Evolutionary conservation across 164 flowering plant species (phyloP), one percentile per base, ranked within the genome.

Genomic region (Dillenia suffruticosa): DNA sequence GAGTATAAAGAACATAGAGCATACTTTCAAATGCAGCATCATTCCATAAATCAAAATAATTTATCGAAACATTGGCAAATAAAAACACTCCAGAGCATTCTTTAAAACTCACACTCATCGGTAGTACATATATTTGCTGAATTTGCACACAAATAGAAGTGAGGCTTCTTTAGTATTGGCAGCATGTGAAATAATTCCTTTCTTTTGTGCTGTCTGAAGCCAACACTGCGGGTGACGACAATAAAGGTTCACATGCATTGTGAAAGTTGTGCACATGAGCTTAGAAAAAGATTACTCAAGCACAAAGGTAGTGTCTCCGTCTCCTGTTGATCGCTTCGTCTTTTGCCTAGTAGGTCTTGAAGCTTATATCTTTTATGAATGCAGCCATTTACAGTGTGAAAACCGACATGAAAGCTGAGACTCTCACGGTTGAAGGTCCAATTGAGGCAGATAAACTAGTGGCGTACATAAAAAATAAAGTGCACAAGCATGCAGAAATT

Each of bases 401-500:
- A 44, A 75, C 81, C 0, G 88, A 86, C 69, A 67, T 71, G 12
- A 75, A 90, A 69, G 77, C 87, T 16, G 83, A 87, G 32, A 86
- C 76, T 54, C 52, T 88, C 15, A 72, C 71, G 3, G 70, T 88
- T 12, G 82, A 85, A 59, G 94, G 96, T 64, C 79, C 68, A 44
- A 67, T 84, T 2, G 90, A 87, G 49, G 44, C 81, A 0, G 82
- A 76, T 0, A 79, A 82, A 63, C 65, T 86, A 19, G 15, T 74
- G 10, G 43, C 80, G 13, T 77, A 77, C 61, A 66, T 87, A 22
- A 62, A 63, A 59, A 83, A 77, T 70, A 81, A 74, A 62, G 66
- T 82, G 26, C 82, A 78, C 68, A 87, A 84, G 67, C 79, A 83
- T 64, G 89, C 89, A 19, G 83, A 87, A 73, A 80, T 86, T 2